Base-by-base conservation (phyloP, 208 protist species). In the Trypanosomatidae sp. region DNA sequence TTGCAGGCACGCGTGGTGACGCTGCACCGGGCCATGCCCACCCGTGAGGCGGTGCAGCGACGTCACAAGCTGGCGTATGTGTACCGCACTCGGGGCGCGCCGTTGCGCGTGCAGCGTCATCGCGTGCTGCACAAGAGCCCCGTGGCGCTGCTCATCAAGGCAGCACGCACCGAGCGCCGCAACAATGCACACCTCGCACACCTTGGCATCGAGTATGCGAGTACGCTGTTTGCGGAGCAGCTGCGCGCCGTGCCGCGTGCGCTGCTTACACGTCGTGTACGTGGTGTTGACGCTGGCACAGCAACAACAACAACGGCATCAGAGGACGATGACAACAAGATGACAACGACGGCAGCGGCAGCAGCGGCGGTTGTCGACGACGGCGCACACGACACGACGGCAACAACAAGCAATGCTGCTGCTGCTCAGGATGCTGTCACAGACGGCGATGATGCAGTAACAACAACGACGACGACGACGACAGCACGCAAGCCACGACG, bases 181-280 rank as follows among this genome's bases (percentile, higher is more conserved):
- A 92, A 88, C 50, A 92, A 92, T 58, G 62, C 38, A 4, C 65
- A 83, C 40, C 64, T 92, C 18, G 60, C 72, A 54, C 33, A 48
- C 13, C 61, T 88, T 15, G 83, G 83, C 51, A 75, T 92, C 48
- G 56, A 77, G 58, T 92, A 70, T 48, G 43, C 39, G 13, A 68
- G 37, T 7, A 43, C 73, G 44, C 59, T 68, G 28, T 92, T 88
- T 59, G 44, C 28, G 16, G 40, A 63, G 25, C 83, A 92, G 57
- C 69, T 92, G 18, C 45, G 42, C 37, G 42, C 38, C 21, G 43
- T 73, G n/a, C 65, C 72, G 33, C 48, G 49, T 13, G 24, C 50
- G 7, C 43, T 76, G 26, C 33, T 48, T 6, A 35, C 30, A 35
- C 30, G 30, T 35, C 11, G n/a, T 15, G 30, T 35, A n/a, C n/a